Base-by-base conservation (phyloP, 805 yeast species). In the Yamadazyma akitaensis region DNA sequence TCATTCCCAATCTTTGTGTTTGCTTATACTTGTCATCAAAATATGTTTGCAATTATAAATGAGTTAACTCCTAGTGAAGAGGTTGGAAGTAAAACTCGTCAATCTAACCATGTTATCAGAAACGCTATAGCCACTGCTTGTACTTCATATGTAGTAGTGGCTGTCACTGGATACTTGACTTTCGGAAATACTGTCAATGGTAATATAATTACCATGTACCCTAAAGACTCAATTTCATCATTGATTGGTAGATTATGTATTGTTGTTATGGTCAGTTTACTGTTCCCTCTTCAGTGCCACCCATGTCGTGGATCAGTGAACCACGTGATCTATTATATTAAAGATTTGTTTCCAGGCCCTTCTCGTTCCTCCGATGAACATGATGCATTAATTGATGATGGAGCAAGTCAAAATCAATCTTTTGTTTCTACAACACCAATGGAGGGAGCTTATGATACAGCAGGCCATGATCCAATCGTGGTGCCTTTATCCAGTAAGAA, bases 1-100 rank as follows among this genome's bases (percentile, higher is more conserved):
- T 80, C 89, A 7, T 82, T 87, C 56, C 85, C 88, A 21, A 83
- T 87, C 46, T 77, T 86, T 32, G 83, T 87, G 12, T 84, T 87
- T 64, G 94, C 95, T 1, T 87, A 77, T 63, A 85, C 92, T 0
- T 89, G 94, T 42, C 85, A 85, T 49, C 92, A 87, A 67, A 87
- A 85, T 63, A 80, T 86, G 73, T 85, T 83, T 60, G 82, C 89
- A 9, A 84, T 87, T 43, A 78, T 84, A 57, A 82, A 84, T 57
- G 96, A 87, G 62, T 68, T 85, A 51, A 54, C 62, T 44, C 65
- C 68, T n/a, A 56, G 55, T 54, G 73, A 63, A 8, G 51, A 31
- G 2, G 62, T 55, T 31, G 75, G 74, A 24, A 62, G 70, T 35
- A 70, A 64, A 53, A 71, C 77, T 1, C 60, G 77, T 46, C 76